Evolutionary conservation across 1,284 basidiomycete species (phyloP).

Genomic region (Cryptococcus sp.): DNA sequence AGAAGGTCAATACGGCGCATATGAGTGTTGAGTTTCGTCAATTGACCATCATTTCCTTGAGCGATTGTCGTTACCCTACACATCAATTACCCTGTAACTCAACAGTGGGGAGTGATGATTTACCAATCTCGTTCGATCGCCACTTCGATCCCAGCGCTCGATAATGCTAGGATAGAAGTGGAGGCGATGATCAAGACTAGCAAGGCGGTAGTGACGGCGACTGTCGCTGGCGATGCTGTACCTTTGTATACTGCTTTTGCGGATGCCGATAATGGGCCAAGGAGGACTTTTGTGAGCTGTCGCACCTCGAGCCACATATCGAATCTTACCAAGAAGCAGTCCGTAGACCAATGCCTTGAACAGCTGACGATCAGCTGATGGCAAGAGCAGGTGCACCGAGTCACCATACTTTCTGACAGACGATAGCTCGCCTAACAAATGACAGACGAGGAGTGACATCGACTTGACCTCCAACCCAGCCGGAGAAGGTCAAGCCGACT

Average conservation of each 20-base stretch:
- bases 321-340: constrained; percentile 35
- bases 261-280: constrained; percentile 26
- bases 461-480: constrained; percentile 47
- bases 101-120: not conserved
- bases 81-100: not conserved
- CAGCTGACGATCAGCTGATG: constrained; percentile 4
- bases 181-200: constrained; percentile 43
- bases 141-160: constrained; percentile 49
- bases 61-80: constrained; percentile 48
- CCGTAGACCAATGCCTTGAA: constrained; percentile 42
- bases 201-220: constrained; percentile 18
- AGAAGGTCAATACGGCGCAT: constrained; percentile 51
- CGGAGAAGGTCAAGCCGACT: constrained; percentile 42
- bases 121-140: constrained; percentile 53
- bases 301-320: too few species aligned
- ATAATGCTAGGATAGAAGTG: constrained; percentile 39
- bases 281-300: constrained; percentile 23
- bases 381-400: not conserved
- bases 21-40: constrained; percentile 45
- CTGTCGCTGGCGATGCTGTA: not conserved
- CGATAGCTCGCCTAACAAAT: constrained; percentile 43
- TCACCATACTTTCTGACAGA: constrained; percentile 45
- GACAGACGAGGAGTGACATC: constrained; percentile 31
- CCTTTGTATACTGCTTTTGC: constrained; percentile 24
- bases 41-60: constrained; percentile 20